These are phyloP conservation scores for Phellinidium pouzarii DNA, from an alignment of 1,284 basidiomycete species.

Conservation along the genomic window DNA sequence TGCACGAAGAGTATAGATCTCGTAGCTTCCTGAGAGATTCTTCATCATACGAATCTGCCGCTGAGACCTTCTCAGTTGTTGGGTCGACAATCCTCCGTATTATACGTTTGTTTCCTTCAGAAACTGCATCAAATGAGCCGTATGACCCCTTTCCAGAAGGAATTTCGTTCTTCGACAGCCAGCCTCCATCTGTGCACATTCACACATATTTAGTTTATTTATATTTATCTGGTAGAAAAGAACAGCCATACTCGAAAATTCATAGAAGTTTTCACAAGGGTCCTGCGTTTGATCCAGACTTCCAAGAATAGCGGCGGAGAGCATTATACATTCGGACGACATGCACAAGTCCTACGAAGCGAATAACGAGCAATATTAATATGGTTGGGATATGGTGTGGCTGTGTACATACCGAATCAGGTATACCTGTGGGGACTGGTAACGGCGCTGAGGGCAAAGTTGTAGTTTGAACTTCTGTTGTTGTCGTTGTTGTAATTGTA, in stretches of 20 bases:
- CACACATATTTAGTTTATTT: slow-evolving; percentile 11
- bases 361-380: not conserved
- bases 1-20: slow-evolving; percentile 77
- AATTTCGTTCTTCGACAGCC: slow-evolving; percentile 74
- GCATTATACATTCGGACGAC: slow-evolving; percentile 74
- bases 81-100: slow-evolving; percentile 54
- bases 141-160: slow-evolving; percentile 77
- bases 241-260: slow-evolving; percentile 69
- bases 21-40: slow-evolving; percentile 75
- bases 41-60: slow-evolving; percentile 47
- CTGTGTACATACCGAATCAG: slow-evolving; percentile 37
- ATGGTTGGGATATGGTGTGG: slow-evolving; percentile 26
- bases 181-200: slow-evolving; percentile 59
- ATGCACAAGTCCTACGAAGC: slow-evolving; percentile 57
- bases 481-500: slow-evolving; percentile 28
- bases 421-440: slow-evolving; percentile 34
- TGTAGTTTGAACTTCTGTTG: slow-evolving; percentile 32
- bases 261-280: slow-evolving; percentile 95
- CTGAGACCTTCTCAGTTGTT: slow-evolving; percentile 23
- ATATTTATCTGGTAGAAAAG: slow-evolving; percentile 7
- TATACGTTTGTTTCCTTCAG: slow-evolving; percentile 58
- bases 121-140: slow-evolving; percentile 55
- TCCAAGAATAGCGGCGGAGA: slow-evolving; percentile 78
- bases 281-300: slow-evolving; percentile 79
- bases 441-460: slow-evolving; percentile 28